Evolutionary conservation across 2,329 filamentous ascomycete genomes (phyloP), one percentile per base, ranked within the genome.

Genomic region (Phialocephala sp.): DNA sequence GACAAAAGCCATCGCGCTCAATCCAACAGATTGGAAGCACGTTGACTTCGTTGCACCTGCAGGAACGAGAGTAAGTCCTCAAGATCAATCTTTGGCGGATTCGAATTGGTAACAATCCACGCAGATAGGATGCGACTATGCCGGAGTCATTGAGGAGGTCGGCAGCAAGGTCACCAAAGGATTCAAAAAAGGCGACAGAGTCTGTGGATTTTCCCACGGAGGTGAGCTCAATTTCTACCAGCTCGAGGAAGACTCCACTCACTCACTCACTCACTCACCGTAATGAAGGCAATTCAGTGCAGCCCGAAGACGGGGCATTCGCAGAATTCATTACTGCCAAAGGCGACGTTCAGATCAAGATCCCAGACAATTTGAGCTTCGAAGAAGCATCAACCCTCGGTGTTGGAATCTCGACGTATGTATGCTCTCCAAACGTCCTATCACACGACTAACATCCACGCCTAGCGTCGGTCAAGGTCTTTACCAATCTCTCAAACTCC

Each of bases 101-200:
- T 32, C 35, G 55, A 18, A 41, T 18, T 41, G 37, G 15, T 4
- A 35, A 27, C 15, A 54, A 39, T 45, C 39, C 24, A 14, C 24
- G 9, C 9, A 71, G 71, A 67, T 77, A 41, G 82, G 82, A n/a
- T 81, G 78, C 61, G 83, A 85, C 71, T 84, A 79, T 62, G 78
- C 80, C 35, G 83, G 83, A 45, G 71, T 80, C 6, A 79, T 85
- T 2, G 79, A 82, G 43, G 78, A 81, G 60, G 76, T 85, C 27
- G 83, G 83, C 9, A 62, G 71, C 4, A 77, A 77, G 39, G 79
- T 82, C 22, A 80, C 74, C 18, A 80, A 80, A 67, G 63, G 72
- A 6, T 80, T 83, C 65, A 79, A 79, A 70, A 79, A 79, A 61
- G 84, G 84, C 2, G 83, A 86, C 66, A 79, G 83, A 47, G 75